Conservation (phyloP, 495 filamentous ascomycete genomes). For the Talaromyces ruber region DNA sequence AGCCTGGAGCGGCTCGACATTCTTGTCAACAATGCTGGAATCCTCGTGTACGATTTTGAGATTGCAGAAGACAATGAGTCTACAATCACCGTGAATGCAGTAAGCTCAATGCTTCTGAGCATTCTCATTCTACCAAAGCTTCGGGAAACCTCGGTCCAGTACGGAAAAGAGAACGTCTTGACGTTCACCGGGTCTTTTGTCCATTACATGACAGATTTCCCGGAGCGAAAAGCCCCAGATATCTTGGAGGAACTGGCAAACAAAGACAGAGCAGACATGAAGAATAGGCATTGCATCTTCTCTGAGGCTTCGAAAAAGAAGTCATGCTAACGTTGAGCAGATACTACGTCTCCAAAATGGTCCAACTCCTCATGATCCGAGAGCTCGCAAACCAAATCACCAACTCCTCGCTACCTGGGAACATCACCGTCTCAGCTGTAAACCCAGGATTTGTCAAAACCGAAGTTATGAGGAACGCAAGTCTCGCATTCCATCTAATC, state of each 20-base stretch:
- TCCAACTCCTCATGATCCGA: slow-evolving; percentile 19
- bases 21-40: slow-evolving; percentile 61
- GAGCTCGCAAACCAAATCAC: slow-evolving; percentile 20
- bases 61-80: slow-evolving; percentile 25
- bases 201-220: slow-evolving; percentile 23
- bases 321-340: slow-evolving; percentile 8
- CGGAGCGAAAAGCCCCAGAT: slow-evolving; percentile 16
- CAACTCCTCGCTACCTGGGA: background rate
- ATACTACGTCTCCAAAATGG: slow-evolving; percentile 26
- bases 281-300: background rate
- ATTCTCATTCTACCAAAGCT: slow-evolving; percentile 13
- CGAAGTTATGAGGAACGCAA: slow-evolving; percentile 17
- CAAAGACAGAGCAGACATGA: background rate
- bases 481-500: background rate
- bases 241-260: slow-evolving; percentile 19
- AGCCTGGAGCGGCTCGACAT: slow-evolving; percentile 50
- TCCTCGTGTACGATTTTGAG: slow-evolving; percentile 31
- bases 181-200: slow-evolving; percentile 20
- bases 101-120: slow-evolving; percentile 28
- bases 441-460: slow-evolving; percentile 26
- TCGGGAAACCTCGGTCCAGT: slow-evolving; percentile 11
- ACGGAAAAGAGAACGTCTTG: slow-evolving; percentile 9
- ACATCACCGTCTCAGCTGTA: slow-evolving; percentile 13
- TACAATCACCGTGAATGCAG: slow-evolving; percentile 34
- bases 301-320: no score